Evolutionary conservation across 129 eudicot species (phyloP).

Genomic region (Helianthus annuus): HanXRQr2.0-SUNRISE NC_035437.2:177612066-177612565

Average conservation of each 20-base stretch:
- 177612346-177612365: constrained; percentile 65
- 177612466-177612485: constrained; percentile 56
- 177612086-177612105: constrained; percentile 53
- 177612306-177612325: constrained; percentile 73
- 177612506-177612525: constrained; percentile 17
- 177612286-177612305: constrained; percentile 56
- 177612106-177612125: constrained; percentile 53
- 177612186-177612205: constrained; percentile 66
- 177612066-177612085: constrained; percentile 39
- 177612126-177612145: constrained; percentile 45
- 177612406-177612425: constrained; percentile 58
- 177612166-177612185: constrained; percentile 59
- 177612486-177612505: constrained; percentile 55
- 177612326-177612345: constrained; percentile 72
- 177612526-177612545: constrained; percentile 15
- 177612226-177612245: constrained; percentile 53
- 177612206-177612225: constrained; percentile 59
- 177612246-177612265: constrained; percentile 60
- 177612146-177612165: constrained; percentile 53
- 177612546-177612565: constrained; percentile 59
- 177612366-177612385: constrained; percentile 70
- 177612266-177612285: constrained; percentile 79
- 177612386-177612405: constrained; percentile 71
- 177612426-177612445: constrained; percentile 67
- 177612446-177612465: constrained; percentile 72